Percentiles rank a stretch among this genome's conserved stretches.
phyloP scores from a whole-genome alignment of 495 filamentous ascomycete species.

The Massariosphaeria phaeospora region DNA sequence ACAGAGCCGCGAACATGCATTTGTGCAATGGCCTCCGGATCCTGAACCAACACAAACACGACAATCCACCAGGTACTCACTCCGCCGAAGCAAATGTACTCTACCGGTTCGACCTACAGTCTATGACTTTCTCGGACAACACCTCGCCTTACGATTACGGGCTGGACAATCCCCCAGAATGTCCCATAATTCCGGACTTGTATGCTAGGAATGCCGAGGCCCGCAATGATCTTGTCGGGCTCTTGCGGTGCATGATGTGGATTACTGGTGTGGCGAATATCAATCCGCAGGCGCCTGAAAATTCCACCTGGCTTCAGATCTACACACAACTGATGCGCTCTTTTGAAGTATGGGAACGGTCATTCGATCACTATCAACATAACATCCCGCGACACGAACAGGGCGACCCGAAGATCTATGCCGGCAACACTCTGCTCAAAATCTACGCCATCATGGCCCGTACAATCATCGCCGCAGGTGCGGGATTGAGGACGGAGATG shows the following conservation, averaged over 20 bases:
- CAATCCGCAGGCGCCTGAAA: constrained; percentile 14
- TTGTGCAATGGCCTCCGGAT: constrained; percentile 30
- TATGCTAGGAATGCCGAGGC: constrained; percentile 19
- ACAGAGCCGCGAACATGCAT: constrained; percentile 31
- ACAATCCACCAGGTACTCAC: neutral
- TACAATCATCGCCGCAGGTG: constrained; percentile 15
- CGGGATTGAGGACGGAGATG: constrained; percentile 14
- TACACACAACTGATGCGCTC: constrained; percentile 21
- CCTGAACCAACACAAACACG: constrained; percentile 19
- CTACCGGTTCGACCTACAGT: constrained; percentile 31
- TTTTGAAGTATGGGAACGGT: constrained; percentile 14
- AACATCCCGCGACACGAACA: constrained; percentile 15
- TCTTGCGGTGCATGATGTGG: constrained; percentile 33
- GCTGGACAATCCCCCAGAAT: constrained; percentile 16
- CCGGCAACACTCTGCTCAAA: constrained; percentile 29
- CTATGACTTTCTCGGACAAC: constrained; percentile 34
- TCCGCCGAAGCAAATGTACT: constrained; percentile 21
- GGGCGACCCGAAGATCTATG: constrained; percentile 27
- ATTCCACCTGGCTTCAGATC: constrained; percentile 13
- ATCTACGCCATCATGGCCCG: constrained; percentile 24
- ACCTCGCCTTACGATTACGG: constrained; percentile 29
- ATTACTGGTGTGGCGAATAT: constrained; percentile 25
- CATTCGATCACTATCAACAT: constrained; percentile 26
- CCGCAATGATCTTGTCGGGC: constrained; percentile 26
- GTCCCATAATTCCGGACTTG: constrained; percentile 11